These are phyloP conservation scores for Wickerhamiella kazuoi DNA, from an alignment of 805 yeast species.

Conservation along the genomic window DNA sequence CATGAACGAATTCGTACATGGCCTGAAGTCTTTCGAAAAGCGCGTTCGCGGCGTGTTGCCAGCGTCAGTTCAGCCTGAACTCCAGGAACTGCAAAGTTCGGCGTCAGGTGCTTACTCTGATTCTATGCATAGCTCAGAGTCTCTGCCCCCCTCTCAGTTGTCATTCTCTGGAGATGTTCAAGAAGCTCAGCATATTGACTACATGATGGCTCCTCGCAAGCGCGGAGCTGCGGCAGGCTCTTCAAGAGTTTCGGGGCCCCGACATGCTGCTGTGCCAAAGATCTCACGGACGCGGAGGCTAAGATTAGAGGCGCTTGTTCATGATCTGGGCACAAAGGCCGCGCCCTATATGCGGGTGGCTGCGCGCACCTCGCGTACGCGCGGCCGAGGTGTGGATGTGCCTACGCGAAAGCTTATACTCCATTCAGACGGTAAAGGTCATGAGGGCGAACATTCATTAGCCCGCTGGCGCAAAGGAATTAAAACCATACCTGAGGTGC, in stretches of 20 bases:
- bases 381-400: background rate
- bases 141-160: background rate
- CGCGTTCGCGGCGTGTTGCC: background rate
- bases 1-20: background rate
- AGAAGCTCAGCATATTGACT: slow-evolving; percentile 1
- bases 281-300: background rate
- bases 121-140: too few species aligned
- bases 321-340: slow-evolving; percentile 1
- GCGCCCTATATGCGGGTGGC: slow-evolving; percentile 5
- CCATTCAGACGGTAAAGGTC: background rate
- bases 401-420: background rate
- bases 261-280: background rate
- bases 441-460: background rate
- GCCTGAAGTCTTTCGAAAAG: background rate
- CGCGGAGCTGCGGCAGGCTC: too few species aligned
- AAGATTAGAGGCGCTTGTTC: background rate
- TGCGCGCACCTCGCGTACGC: slow-evolving; percentile 7
- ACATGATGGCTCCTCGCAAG: slow-evolving; percentile 1
- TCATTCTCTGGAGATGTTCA: background rate
- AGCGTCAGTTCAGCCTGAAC: background rate
- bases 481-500: background rate
- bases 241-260: background rate
- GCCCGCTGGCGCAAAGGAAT: background rate
- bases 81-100: too few species aligned
- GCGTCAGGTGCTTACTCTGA: too few species aligned